Conservation (phyloP, 768 basidiomycete genomes). For the Kwoniella sp. region DNA sequence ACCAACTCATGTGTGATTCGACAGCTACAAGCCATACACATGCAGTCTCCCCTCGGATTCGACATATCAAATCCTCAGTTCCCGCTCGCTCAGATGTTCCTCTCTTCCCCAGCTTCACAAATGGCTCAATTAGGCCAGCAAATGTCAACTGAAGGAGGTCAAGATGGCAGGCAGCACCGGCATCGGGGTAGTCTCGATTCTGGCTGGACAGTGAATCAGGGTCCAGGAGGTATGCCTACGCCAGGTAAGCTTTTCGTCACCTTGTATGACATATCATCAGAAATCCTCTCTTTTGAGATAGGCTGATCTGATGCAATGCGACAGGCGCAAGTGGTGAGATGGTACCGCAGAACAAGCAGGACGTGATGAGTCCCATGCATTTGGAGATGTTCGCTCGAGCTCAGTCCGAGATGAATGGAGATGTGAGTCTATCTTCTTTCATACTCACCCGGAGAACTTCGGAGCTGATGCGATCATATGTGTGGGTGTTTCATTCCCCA, state of each 20-base stretch:
- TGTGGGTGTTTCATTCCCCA: neutral
- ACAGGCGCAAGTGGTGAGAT: conserved; percentile 42
- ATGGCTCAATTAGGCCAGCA: conserved; percentile 14
- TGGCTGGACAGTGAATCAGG: conserved; percentile 15
- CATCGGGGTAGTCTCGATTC: conserved; percentile 13
- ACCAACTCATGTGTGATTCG: conserved; percentile 7
- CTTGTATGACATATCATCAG: neutral
- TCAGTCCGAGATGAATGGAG: conserved; percentile 37
- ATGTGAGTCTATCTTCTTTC: conserved; percentile 36
- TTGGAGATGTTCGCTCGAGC: conserved; percentile 39
- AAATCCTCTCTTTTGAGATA: no score
- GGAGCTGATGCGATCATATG: neutral
- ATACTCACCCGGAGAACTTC: neutral
- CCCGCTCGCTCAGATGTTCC: conserved; percentile 40
- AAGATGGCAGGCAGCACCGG: conserved; percentile 72
- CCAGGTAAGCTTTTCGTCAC: conserved; percentile 60
- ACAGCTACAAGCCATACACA: conserved; percentile 54
- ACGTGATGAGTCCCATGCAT: conserved; percentile 51
- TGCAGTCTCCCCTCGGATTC: conserved; percentile 54
- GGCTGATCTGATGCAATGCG: neutral
- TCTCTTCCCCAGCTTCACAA: conserved; percentile 26
- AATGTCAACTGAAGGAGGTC: conserved; percentile 55
- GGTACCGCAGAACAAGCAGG: conserved; percentile 38
- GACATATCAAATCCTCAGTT: conserved; percentile 34
- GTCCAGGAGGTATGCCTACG: conserved; percentile 61